These are phyloP conservation scores for Arthrobotrys sphaeroides DNA, from an alignment of 2,329 filamentous ascomycete species.

Conservation along the genomic window DNA sequence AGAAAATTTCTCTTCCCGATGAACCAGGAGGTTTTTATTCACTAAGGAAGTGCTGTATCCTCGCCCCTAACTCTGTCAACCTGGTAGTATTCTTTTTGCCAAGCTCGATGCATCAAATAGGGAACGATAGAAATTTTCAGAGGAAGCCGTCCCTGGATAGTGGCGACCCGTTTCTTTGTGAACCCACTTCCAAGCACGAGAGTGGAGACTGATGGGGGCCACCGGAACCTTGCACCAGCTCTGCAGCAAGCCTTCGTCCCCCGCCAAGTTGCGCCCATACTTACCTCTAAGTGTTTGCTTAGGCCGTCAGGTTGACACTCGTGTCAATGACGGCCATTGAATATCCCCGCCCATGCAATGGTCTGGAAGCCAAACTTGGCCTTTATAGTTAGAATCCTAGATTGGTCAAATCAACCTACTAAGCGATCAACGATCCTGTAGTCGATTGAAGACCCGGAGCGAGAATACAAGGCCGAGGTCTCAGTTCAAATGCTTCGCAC, in stretches of 20 bases:
- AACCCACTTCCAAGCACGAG: constrained; percentile 40
- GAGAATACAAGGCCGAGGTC: constrained; percentile 4
- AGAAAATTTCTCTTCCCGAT: constrained; percentile 26
- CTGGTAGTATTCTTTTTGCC: constrained; percentile 10
- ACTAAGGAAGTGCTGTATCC: neutral
- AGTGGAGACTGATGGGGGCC: constrained; percentile 49
- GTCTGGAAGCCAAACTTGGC: neutral
- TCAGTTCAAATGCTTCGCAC: constrained; percentile 7
- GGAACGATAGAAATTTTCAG: constrained; percentile 23
- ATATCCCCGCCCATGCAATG: neutral
- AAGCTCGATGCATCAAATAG: constrained; percentile 35
- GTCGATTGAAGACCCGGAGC: neutral
- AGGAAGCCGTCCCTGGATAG: constrained; percentile 50
- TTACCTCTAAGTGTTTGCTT: constrained; percentile 35
- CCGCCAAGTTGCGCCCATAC: constrained; percentile 34
- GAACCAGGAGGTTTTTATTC: constrained; percentile 15
- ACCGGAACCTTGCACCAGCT: constrained; percentile 43
- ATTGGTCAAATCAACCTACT: neutral
- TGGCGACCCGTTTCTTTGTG: constrained; percentile 45
- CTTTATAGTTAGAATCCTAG: neutral
- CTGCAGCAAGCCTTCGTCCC: constrained; percentile 45
- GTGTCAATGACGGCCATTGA: neutral
- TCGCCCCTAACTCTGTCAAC: constrained; percentile 37
- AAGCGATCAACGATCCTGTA: neutral
- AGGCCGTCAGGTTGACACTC: constrained; percentile 32